Evolutionary conservation across 805 yeast species (phyloP), one percentile per base, ranked within the genome.

Genomic region (Wickerhamomyces subpelliculosus): DNA sequence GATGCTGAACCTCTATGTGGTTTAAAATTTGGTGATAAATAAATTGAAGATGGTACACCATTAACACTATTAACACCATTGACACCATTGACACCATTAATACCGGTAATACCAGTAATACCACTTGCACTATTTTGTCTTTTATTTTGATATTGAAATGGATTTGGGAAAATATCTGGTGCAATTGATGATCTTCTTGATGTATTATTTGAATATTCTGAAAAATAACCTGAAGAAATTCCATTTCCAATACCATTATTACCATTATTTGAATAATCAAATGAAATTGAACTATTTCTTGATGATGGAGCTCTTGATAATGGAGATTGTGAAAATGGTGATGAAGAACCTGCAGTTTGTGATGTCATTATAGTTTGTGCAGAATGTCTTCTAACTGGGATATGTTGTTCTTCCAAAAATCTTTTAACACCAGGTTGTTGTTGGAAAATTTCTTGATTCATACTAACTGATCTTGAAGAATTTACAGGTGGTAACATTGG

Each of bases 151-250:
- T 14, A 22, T 34, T 16, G 43, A 17, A 28, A 14, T 7, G 47
- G 46, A 43, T 61, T 65, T 6, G 71, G 70, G 54, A 65, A 67
- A 36, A 64, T 53, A 40, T 68, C 73, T 8, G 65, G 70, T 4
- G 68, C 70, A 33, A 65, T 46, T 4, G 70, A 63, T 8, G 71
- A 64, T 37, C 71, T 60, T 46, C 73, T 56, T 37, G 67, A 61
- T 30, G 46, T 52, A 20, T 48, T 30, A 6, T 57, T 53, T 10
- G 65, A 56, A 35, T 27, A 16, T 27, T 27, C 29, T 16, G 29
- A 27, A 10, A 27, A 27, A 27, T 16, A 27, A 8, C 29, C 29
- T 4, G 29, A 27, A n/a, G n/a, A n/a, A n/a, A n/a, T n/a, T n/a
- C n/a, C n/a, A n/a, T n/a, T n/a, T n/a, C n/a, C n/a, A n/a, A n/a